These are phyloP conservation scores for Cocos nucifera DNA, from an alignment of 176 grass and related monocot species.

Conservation along the genomic window DNA sequence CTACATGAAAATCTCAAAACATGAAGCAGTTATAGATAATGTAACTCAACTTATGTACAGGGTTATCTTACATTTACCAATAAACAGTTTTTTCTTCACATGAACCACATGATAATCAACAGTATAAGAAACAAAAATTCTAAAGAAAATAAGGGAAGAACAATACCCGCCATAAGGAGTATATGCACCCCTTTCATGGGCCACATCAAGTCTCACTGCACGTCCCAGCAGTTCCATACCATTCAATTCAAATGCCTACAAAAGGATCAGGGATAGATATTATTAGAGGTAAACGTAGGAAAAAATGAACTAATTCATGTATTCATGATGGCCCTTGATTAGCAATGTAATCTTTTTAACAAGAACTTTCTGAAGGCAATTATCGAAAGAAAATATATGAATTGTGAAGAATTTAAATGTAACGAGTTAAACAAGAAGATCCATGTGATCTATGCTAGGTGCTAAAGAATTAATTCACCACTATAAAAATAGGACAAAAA, in stretches of 20 bases:
- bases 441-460: too few species aligned
- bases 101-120: too few species aligned
- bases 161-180: conserved; percentile 55
- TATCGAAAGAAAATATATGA: background rate
- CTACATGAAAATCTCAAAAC: too few species aligned
- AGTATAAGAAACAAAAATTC: background rate
- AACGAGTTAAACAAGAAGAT: too few species aligned
- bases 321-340: too few species aligned
- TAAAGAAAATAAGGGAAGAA: background rate
- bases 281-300: background rate
- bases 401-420: background rate
- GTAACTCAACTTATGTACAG: too few species aligned
- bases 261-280: background rate
- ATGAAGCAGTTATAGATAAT: too few species aligned
- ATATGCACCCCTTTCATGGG: conserved; percentile 38
- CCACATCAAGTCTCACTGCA: conserved; percentile 48
- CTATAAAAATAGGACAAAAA: background rate
- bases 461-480: too few species aligned
- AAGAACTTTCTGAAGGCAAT: conserved; percentile 14
- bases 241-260: conserved; percentile 48
- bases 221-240: conserved; percentile 48
- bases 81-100: too few species aligned
- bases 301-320: background rate
- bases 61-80: too few species aligned
- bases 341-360: background rate